phyloP scores from a whole-genome alignment of 1,284 basidiomycete genomes.

The Malassezia slooffiae region DNA sequence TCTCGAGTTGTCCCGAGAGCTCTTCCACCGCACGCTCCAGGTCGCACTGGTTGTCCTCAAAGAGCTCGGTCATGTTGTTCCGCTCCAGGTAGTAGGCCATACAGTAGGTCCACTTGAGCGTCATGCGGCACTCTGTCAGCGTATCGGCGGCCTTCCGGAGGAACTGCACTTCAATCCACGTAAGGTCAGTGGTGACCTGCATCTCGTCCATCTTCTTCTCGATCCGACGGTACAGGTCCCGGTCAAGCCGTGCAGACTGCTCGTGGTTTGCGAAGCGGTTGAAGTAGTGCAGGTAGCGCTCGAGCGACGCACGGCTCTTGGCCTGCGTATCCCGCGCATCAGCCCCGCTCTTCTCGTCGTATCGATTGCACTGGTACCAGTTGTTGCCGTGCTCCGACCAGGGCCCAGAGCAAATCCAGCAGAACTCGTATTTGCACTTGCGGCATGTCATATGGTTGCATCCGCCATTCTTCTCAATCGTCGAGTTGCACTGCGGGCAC shows the following conservation, averaged over 20 bases:
- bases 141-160: constrained; percentile 93
- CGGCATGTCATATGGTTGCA: constrained; percentile 53
- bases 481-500: constrained; percentile 77
- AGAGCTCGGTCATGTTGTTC: constrained; percentile 86
- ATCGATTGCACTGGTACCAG: constrained; percentile 97
- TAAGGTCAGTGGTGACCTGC: constrained; percentile 77
- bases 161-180: constrained; percentile 98
- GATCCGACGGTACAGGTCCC: constrained; percentile 81
- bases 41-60: constrained; percentile 94
- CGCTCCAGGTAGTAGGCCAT: constrained; percentile 88
- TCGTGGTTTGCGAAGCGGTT: constrained; percentile 84
- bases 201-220: constrained; percentile 99
- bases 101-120: constrained; percentile 98
- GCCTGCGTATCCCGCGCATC: constrained; percentile 63
- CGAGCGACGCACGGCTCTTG: constrained; percentile 68
- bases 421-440: constrained; percentile 52
- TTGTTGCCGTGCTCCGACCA: constrained; percentile 96
- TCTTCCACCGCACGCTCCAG: constrained; percentile 90
- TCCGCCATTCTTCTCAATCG: constrained; percentile 99
- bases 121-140: constrained; percentile 70
- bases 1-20: constrained; percentile 79
- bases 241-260: constrained; percentile 86
- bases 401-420: constrained; percentile 62
- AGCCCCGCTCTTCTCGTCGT: constrained; percentile 79
- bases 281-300: constrained; percentile 65